phyloP scores from a whole-genome alignment of 495 filamentous ascomycete genomes.

The Parathielavia appendiculata region DNA sequence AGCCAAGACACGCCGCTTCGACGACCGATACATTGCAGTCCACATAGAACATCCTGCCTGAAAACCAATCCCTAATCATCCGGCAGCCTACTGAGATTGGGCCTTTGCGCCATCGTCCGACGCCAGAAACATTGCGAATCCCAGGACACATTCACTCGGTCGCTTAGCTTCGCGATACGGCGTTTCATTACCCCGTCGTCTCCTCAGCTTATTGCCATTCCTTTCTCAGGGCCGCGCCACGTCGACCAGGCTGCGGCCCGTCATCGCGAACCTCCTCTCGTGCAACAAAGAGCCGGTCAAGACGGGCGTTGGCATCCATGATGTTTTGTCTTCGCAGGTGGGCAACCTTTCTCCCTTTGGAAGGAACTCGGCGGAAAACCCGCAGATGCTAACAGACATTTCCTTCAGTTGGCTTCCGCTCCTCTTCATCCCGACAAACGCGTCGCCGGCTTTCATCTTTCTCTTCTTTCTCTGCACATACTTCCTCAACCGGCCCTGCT shows the following conservation, averaged over 20 bases:
- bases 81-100: too few relatives aligned
- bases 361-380: not conserved
- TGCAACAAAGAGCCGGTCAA: not conserved
- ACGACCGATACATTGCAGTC: too few relatives aligned
- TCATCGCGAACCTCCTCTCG: not conserved
- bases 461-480: conserved; percentile 88
- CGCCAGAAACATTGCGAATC: too few relatives aligned
- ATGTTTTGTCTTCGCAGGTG: conserved; percentile 88
- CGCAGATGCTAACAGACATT: not conserved
- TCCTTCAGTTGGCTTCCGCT: conserved; percentile 59
- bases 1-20: too few relatives aligned
- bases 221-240: not conserved
- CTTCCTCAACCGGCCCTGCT: conserved; percentile 81
- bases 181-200: too few relatives aligned
- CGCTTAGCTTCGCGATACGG: too few relatives aligned
- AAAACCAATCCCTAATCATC: too few relatives aligned
- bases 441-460: conserved; percentile 79
- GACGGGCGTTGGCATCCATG: conserved; percentile 8
- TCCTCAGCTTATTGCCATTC: not conserved
- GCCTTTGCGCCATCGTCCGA: too few relatives aligned
- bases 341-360: conserved; percentile 20
- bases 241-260: not conserved
- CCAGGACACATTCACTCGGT: too few relatives aligned
- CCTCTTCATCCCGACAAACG: conserved; percentile 72
- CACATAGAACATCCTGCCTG: too few relatives aligned